These are phyloP conservation scores for Zalerion maritima DNA, from an alignment of 495 filamentous ascomycete species.

Conservation along the genomic window DNA sequence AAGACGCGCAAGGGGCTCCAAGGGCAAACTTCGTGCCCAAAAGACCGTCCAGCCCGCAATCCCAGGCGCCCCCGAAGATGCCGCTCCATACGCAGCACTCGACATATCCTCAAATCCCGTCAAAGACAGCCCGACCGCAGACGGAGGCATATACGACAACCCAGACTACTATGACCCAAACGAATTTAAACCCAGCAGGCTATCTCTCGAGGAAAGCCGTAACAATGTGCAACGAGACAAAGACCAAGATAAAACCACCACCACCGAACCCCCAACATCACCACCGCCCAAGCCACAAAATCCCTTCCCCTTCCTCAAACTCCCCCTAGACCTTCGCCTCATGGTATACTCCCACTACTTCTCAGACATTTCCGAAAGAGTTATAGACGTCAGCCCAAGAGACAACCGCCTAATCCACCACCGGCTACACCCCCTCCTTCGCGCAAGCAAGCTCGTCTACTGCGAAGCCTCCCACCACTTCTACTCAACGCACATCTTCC, in stretches of 20 bases:
- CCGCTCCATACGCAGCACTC: no score
- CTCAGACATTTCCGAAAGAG: conserved; percentile 27
- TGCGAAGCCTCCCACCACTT: conserved; percentile 59
- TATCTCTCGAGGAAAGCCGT: no score
- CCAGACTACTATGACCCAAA: no score
- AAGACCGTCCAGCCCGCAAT: no score
- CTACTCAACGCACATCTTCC: conserved; percentile 62
- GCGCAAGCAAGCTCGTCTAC: conserved; percentile 49
- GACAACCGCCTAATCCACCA: conserved; percentile 45
- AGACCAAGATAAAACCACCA: conserved; percentile 8
- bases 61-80: no score
- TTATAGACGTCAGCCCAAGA: conserved; percentile 55
- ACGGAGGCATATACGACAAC: no score
- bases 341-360: conserved; percentile 56
- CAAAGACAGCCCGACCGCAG: no score
- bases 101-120: no score
- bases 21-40: no score
- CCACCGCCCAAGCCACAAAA: no score
- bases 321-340: conserved; percentile 63
- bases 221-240: conserved; percentile 30
- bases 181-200: no score
- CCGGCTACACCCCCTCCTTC: conserved; percentile 44
- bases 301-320: conserved; percentile 59
- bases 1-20: no score
- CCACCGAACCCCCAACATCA: neutral